Base-by-base conservation (phyloP, 495 filamentous ascomycete species). In the Penicillium verhagenii region DNA sequence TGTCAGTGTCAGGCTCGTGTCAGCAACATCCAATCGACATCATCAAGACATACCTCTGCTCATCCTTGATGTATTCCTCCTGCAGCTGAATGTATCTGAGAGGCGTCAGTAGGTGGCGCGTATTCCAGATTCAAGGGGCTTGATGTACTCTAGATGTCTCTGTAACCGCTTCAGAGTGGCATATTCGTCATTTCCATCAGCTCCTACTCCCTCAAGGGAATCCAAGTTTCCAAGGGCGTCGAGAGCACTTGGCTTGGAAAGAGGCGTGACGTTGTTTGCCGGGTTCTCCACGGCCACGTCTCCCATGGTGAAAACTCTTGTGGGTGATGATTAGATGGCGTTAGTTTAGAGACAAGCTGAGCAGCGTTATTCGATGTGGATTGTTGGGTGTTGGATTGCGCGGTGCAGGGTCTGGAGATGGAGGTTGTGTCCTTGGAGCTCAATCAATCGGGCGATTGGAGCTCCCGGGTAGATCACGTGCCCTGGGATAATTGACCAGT, bases 11-110 rank as follows among this genome's bases (percentile, higher is more conserved):
- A 9, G 16, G 16, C 6, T 10, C 21, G 13, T 9, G 18, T 4
- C 9, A 10, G 21, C 0, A 43, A 10, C 3, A 29, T 44, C 10
- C 11, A 16, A 11, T 25, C 18, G 29, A 11, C 37, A 44, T 3
- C 2, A 31, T 35, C 24, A 16, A 23, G 18, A 19, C 50, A 44
- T 82, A 89, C 90, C 92, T 86, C 74, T 98, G 94, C 80, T 98
- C 94, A 82, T 98, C 95, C 78, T 98, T 98, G 83, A 98, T 98
- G 77, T 97, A 98, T 71, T 98, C 95, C 76, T 98, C 94, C 75
- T 98, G 94, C 59, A 98, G 82, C 70, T 96, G 88, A 69, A 98
- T 97, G 74, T 96, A 96, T 70, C 88, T 91, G 42, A 35, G 46
- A 37, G 53, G 46, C 21, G 67, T 80, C 59, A 80, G 71, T 60